phyloP scores from a whole-genome alignment of 352 stramenopile genomes.

The Phytophthora brassicae region DNA sequence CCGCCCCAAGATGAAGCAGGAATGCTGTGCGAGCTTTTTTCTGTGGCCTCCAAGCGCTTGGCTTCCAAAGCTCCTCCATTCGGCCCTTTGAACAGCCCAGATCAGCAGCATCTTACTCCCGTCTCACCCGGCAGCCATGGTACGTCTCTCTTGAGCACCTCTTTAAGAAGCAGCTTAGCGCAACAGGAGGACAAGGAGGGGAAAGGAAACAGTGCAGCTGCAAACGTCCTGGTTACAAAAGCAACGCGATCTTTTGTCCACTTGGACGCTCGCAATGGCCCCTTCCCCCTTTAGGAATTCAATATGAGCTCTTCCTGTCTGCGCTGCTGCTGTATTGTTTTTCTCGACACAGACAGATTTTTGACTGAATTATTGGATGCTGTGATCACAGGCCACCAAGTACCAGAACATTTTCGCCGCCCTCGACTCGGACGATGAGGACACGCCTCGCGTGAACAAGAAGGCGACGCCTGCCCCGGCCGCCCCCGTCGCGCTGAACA shows the following conservation, averaged over 20 bases:
- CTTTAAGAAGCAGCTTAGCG: conserved; percentile 1
- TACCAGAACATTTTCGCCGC: conserved; percentile 72
- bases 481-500: conserved; percentile 73
- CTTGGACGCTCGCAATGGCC: conserved; percentile 15
- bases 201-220: conserved; percentile 18
- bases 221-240: conserved; percentile 6
- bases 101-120: conserved; percentile 47
- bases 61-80: conserved; percentile 32
- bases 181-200: neutral
- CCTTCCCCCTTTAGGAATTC: conserved; percentile 6
- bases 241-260: conserved; percentile 26
- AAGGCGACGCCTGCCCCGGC: conserved; percentile 50
- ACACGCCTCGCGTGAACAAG: conserved; percentile 68
- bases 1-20: conserved; percentile 10
- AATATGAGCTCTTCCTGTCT: neutral
- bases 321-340: neutral
- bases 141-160: conserved; percentile 28
- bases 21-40: conserved; percentile 23
- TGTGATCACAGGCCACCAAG: conserved; percentile 42
- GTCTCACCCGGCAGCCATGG: conserved; percentile 44
- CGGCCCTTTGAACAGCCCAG: conserved; percentile 37
- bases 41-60: conserved; percentile 37
- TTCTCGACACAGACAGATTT: neutral
- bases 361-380: conserved; percentile 14
- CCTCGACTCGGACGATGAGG: conserved; percentile 81